Conservation (phyloP, 495 filamentous ascomycete species). For the Copromyces sp. region DNA sequence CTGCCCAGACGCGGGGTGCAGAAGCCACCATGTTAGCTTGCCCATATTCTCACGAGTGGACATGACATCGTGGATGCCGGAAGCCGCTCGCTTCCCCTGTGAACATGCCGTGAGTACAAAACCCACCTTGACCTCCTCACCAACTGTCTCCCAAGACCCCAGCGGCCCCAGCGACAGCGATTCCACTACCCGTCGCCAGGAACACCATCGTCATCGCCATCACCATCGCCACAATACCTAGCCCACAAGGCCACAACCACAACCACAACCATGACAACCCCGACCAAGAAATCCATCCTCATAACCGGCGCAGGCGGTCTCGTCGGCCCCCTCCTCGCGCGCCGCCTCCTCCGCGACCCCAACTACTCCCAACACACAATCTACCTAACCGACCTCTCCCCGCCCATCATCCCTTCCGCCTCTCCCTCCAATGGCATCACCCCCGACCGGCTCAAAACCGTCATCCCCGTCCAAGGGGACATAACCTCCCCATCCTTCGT, state of each 20-base stretch:
- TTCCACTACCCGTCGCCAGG: not conserved
- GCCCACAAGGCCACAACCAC: no score
- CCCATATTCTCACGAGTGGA: not conserved
- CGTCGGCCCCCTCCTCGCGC: conserved; percentile 56
- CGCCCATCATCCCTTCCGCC: conserved; percentile 41
- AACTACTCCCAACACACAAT: conserved; percentile 37
- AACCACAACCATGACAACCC: conserved; percentile 12
- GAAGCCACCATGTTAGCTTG: not conserved
- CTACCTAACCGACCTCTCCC: conserved; percentile 54
- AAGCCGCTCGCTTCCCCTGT: not conserved
- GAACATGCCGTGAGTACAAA: not conserved
- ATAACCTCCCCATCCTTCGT: conserved; percentile 45
- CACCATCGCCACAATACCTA: no score
- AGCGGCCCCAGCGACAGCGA: not conserved
- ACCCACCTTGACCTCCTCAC: not conserved
- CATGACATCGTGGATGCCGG: not conserved
- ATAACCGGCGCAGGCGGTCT: conserved; percentile 66
- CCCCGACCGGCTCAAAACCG: conserved; percentile 4
- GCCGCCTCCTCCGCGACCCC: conserved; percentile 46
- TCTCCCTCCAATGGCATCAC: conserved; percentile 36
- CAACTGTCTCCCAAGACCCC: not conserved
- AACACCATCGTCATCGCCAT: no score
- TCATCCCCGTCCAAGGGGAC: conserved; percentile 48
- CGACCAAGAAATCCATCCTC: conserved; percentile 33
- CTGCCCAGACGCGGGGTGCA: not conserved